phyloP scores from a whole-genome alignment of 805 yeast genomes.

The Yarrowia hollandica region DNA sequence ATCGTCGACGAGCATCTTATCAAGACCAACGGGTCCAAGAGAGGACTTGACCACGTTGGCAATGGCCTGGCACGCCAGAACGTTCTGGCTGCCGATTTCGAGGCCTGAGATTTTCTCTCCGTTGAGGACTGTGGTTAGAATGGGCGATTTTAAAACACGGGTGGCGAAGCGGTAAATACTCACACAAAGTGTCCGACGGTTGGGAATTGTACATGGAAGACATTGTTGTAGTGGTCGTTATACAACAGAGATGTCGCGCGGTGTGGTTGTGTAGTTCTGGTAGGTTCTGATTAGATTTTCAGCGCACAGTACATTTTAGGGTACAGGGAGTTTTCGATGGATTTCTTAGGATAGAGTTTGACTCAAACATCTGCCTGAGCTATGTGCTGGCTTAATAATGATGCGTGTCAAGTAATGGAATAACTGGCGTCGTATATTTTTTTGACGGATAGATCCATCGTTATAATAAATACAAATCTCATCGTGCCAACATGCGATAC shows the following conservation, averaged over 20 bases:
- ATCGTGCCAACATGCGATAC: too few species aligned
- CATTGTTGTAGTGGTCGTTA: slow-evolving; percentile 40
- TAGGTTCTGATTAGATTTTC: slow-evolving; percentile 25
- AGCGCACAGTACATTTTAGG: background rate
- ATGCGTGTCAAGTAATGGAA: background rate
- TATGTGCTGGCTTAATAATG: slow-evolving; percentile 15
- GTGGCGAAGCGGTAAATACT: slow-evolving; percentile 34
- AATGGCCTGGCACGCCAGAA: slow-evolving; percentile 85
- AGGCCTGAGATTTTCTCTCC: slow-evolving; percentile 96
- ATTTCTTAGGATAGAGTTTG: slow-evolving; percentile 23
- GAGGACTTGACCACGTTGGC: slow-evolving; percentile 88
- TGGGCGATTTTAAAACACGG: background rate
- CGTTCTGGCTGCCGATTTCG: slow-evolving; percentile 94
- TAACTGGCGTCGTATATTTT: too few species aligned
- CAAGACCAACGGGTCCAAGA: slow-evolving; percentile 96
- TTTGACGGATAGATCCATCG: too few species aligned
- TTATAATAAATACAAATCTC: too few species aligned
- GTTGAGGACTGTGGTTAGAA: slow-evolving; percentile 61
- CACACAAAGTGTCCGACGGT: slow-evolving; percentile 84
- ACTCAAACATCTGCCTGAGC: slow-evolving; percentile 14
- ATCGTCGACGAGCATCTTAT: slow-evolving; percentile 97
- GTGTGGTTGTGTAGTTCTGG: slow-evolving; percentile 16
- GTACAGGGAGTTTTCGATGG: slow-evolving; percentile 10
- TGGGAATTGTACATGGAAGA: slow-evolving; percentile 71
- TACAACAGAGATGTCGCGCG: slow-evolving; percentile 4